These are phyloP conservation scores for Penicillium sp. DNA, from an alignment of 2,329 filamentous ascomycete species.

Conservation along the genomic window DNA sequence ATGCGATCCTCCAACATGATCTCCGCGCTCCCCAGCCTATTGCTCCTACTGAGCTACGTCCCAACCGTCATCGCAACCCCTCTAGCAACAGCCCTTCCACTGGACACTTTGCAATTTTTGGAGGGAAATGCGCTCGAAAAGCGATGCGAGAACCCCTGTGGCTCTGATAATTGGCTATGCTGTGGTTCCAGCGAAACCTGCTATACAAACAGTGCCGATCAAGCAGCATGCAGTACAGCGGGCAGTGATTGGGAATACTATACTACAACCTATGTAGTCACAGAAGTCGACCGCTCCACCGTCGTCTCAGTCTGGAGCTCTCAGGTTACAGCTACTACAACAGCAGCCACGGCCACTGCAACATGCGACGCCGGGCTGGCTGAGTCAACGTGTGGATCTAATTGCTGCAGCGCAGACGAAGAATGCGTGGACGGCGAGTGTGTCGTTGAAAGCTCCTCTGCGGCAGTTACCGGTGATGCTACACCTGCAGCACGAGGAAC, in stretches of 20 bases:
- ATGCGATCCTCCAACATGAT: slow-evolving; percentile 32
- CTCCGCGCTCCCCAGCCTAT: slow-evolving; percentile 28
- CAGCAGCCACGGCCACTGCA: slow-evolving; percentile 23
- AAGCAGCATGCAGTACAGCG: slow-evolving; percentile 47
- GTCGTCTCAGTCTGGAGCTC: slow-evolving; percentile 57
- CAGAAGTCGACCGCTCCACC: slow-evolving; percentile 56
- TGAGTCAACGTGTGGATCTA: slow-evolving; percentile 45
- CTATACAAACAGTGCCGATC: slow-evolving; percentile 49
- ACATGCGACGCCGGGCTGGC: slow-evolving; percentile 50
- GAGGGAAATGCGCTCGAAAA: slow-evolving; percentile 25
- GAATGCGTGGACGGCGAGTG: slow-evolving; percentile 45
- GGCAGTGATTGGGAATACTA: slow-evolving; percentile 52
- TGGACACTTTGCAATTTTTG: slow-evolving; percentile 2
- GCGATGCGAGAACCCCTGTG: slow-evolving; percentile 53
- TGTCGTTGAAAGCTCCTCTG: slow-evolving; percentile 44
- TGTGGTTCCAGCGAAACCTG: slow-evolving; percentile 49
- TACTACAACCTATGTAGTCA: slow-evolving; percentile 56
- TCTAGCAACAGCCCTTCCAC: slow-evolving; percentile 15
- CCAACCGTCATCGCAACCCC: slow-evolving; percentile 32
- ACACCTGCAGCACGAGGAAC: slow-evolving; percentile 47
- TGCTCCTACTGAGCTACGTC: slow-evolving; percentile 24
- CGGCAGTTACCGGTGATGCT: slow-evolving; percentile 33
- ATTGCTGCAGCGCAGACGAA: slow-evolving; percentile 47
- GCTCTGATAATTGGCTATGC: slow-evolving; percentile 54
- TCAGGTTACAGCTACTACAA: slow-evolving; percentile 24